Evolutionary conservation across 2,329 filamentous ascomycete genomes (phyloP), one percentile per base, ranked within the genome.

Genomic region (Chaetomiaceae sp.): DNA sequence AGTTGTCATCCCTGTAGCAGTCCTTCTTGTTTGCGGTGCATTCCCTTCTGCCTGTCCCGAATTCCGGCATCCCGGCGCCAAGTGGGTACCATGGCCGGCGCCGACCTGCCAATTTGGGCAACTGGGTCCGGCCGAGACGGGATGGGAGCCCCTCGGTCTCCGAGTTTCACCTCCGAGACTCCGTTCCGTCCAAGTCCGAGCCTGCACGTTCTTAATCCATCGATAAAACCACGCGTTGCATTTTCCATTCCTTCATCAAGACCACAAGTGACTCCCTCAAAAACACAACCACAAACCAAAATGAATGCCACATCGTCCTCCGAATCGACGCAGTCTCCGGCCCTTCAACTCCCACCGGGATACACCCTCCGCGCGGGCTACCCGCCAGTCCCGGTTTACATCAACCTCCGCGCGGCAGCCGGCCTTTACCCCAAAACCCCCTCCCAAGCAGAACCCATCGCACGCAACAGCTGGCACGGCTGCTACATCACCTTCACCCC

Each of bases 401-500:
- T 70, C 27, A 56, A 68, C 53, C 69, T 76, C 42, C 72, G 73
- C 57, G 48, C 59, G 19, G 56, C 60, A 2, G 62, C 69, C 0
- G 71, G 72, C 19, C 67, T 75, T 39, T 64, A 67, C 1, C 65
- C 71, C 4, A 68, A 68, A 49, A 73, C 65, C 1, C 53, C 63
- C 6, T 66, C 68, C 3, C 72, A 76, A 57, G 72, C 69, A 1
- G 56, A 60, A 4, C 65, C 65, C 4, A 65, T 70, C 3, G 42
- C 71, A 4, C 53, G 59, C 1, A 71, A 72, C 4, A 72, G 68
- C 61, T 75, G 74, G 71, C 71, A 72, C 54, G 70, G 72, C n/a
- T 73, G 69, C 45, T 70, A 71, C 60, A 61, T 75, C 47, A 65
- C 64, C 2, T 66, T 67, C 54, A 31, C 45, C 14, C 34, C 47